Conservation (phyloP, 345 rosid species). For the sweet orange (Citrus sinensis) region DVS_A1.0 CM039166.1:24058501-24059000, state of each 20-base stretch:
- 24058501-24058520: conserved; percentile 48
- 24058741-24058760: conserved; percentile 57
- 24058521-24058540: conserved; percentile 74
- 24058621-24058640: conserved; percentile 81
- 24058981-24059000: conserved; percentile 80
- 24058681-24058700: conserved; percentile 53
- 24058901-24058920: conserved; percentile 73
- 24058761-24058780: conserved; percentile 90
- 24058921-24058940: conserved; percentile 47
- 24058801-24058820: conserved; percentile 88
- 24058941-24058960: conserved; percentile 82
- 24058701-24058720: conserved; percentile 97
- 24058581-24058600: conserved; percentile 80
- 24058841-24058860: conserved; percentile 83
- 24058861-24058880: conserved; percentile 96
- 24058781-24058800: conserved; percentile 86
- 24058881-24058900: conserved; percentile 89
- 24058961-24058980: conserved; percentile 72
- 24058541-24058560: conserved; percentile 67
- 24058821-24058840: conserved; percentile 94
- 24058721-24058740: conserved; percentile 76
- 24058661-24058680: conserved; percentile 62
- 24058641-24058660: conserved; percentile 80
- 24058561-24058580: conserved; percentile 84
- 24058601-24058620: conserved; percentile 92